Evolutionary conservation across 208 protist genomes (phyloP).

Genomic region (Hexamita inflata): DNA sequence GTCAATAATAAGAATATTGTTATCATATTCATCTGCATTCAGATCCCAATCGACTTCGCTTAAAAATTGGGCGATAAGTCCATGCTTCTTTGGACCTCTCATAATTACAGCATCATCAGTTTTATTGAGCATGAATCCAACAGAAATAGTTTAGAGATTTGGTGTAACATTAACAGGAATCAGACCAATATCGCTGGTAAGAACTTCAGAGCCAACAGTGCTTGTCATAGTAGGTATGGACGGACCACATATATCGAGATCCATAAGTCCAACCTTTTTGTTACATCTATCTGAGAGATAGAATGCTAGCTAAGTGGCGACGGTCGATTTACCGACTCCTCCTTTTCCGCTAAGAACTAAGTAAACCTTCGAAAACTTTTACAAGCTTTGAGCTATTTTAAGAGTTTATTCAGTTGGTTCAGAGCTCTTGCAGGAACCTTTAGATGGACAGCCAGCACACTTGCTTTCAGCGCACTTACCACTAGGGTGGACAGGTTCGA

Average conservation of each 20-base stretch:
- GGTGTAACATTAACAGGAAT: background rate
- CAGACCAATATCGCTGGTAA: background rate
- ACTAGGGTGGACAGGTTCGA: too few species aligned
- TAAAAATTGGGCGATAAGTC: conserved; percentile 29
- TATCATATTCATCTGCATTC: conserved; percentile 37
- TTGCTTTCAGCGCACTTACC: background rate
- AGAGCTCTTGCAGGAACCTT: background rate
- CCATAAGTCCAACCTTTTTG: conserved; percentile 79
- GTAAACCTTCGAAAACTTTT: conserved; percentile 75
- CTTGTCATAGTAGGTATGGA: conserved; percentile 81
- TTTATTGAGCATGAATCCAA: conserved; percentile 33
- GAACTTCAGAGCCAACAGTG: conserved; percentile 50
- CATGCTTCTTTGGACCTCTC: conserved; percentile 38
- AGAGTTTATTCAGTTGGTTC: background rate
- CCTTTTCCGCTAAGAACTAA: conserved; percentile 97
- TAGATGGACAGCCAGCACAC: background rate
- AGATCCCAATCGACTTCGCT: background rate
- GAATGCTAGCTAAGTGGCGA: conserved; percentile 83
- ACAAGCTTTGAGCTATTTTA: conserved; percentile 44
- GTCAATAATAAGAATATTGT: conserved; percentile 95
- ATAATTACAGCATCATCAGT: conserved; percentile 40
- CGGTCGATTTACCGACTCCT: conserved; percentile 88
- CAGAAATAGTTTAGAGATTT: conserved; percentile 34
- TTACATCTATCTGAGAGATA: conserved; percentile 48
- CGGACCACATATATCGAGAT: conserved; percentile 98